A percentile compares a stretch with the other conserved stretches of the same genome.
Evolutionary conservation across 345 rosid genomes (phyloP).

Genomic region (Sonneratia alba): DNA sequence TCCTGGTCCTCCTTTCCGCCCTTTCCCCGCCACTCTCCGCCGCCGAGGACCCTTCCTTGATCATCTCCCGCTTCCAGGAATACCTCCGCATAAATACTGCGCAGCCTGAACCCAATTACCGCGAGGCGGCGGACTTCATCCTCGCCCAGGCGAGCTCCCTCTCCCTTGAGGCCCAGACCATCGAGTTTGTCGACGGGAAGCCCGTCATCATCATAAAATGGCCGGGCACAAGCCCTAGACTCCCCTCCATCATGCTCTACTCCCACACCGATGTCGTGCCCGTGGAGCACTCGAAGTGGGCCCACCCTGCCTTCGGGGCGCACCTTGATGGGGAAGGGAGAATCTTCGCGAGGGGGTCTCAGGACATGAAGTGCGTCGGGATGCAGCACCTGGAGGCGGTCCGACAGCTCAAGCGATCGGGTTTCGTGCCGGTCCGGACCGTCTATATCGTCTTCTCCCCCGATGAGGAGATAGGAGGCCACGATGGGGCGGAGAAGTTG

Average conservation of each 20-base stretch:
- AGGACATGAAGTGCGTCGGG: constrained; percentile 99
- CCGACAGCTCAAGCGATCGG: constrained; percentile 51
- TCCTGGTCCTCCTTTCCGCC: background rate
- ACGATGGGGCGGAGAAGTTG: constrained; percentile 74
- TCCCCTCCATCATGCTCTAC: constrained; percentile 73
- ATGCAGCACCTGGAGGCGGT: constrained; percentile 89
- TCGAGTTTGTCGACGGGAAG: constrained; percentile 56
- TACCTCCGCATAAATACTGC: constrained; percentile 87
- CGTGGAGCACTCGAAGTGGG: constrained; percentile 69
- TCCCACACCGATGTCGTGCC: constrained; percentile 98
- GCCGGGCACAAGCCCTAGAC: constrained; percentile 51
- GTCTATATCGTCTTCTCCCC: constrained; percentile 72
- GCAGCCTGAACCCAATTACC: constrained; percentile 70
- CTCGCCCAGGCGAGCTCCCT: constrained; percentile 52
- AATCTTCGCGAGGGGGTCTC: constrained; percentile 84
- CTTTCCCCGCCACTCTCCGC: background rate
- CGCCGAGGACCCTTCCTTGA: constrained; percentile 16
- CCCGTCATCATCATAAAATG: constrained; percentile 71
- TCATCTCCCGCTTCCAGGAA: constrained; percentile 65
- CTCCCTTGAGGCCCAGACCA: constrained; percentile 44
- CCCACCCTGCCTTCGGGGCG: constrained; percentile 60
- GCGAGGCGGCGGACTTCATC: constrained; percentile 46
- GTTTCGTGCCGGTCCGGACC: constrained; percentile 58
- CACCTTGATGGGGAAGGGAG: constrained; percentile 61
- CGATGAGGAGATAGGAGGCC: constrained; percentile 95